Percentiles rank a stretch among this genome's conserved stretches.
These are phyloP conservation scores for Dioscorea cayenensis DNA, from an alignment of 116 monocot species.

Conservation along the genomic window DNA sequence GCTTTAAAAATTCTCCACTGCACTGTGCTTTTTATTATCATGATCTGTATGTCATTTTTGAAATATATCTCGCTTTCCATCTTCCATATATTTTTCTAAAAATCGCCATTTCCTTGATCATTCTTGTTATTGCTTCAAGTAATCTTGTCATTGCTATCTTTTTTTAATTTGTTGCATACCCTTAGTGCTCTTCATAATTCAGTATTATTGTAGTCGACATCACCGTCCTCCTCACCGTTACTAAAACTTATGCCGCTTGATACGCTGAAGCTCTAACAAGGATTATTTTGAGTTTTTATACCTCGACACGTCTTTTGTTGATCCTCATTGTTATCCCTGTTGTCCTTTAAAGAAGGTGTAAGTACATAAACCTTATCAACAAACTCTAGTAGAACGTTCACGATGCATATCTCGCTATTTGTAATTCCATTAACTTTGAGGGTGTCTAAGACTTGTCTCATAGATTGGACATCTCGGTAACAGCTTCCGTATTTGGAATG, in stretches of 20 bases:
- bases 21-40: too few relatives aligned
- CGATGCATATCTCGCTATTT: constrained; percentile 82
- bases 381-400: constrained; percentile 58
- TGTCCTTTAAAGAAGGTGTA: constrained; percentile 68
- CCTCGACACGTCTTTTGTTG: constrained; percentile 8
- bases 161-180: too few relatives aligned
- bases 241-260: background rate
- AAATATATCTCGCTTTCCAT: too few relatives aligned
- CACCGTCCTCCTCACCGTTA: too few relatives aligned
- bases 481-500: constrained; percentile 40
- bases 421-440: constrained; percentile 44
- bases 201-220: too few relatives aligned
- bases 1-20: too few relatives aligned
- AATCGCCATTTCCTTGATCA: too few relatives aligned
- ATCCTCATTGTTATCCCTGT: constrained; percentile 8
- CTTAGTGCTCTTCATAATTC: too few relatives aligned
- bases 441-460: constrained; percentile 47
- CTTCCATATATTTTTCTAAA: too few relatives aligned
- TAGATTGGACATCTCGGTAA: constrained; percentile 41
- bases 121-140: too few relatives aligned
- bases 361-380: constrained; percentile 81
- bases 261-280: background rate
- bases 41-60: too few relatives aligned
- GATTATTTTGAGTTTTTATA: background rate
- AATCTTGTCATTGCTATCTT: too few relatives aligned